A percentile compares a stretch with the other conserved stretches of the same genome.
Evolutionary conservation across 2,329 filamentous ascomycete species (phyloP).

Genomic region (Diaporthe ampelina): DNA sequence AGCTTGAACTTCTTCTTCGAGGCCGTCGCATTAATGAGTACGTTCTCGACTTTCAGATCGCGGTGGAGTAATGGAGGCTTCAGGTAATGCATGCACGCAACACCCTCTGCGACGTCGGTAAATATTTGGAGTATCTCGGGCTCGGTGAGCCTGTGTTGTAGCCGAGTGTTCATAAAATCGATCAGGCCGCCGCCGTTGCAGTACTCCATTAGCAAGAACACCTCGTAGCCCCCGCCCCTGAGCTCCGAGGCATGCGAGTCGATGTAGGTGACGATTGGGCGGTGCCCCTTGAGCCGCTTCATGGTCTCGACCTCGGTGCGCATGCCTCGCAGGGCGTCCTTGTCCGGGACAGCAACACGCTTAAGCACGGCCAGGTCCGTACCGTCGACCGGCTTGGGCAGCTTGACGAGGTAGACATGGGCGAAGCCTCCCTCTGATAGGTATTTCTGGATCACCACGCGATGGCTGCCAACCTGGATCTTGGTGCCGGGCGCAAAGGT

Average conservation of each 20-base stretch:
- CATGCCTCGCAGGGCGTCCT: constrained; percentile 94
- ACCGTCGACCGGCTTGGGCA: constrained; percentile 82
- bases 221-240: constrained; percentile 93
- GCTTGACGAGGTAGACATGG: constrained; percentile 95
- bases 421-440: constrained; percentile 98
- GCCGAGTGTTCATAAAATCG: constrained; percentile 98
- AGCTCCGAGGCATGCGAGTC: constrained; percentile 98
- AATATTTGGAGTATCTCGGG: constrained; percentile 98
- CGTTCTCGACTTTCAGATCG: constrained; percentile 98
- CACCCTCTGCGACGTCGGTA: constrained; percentile 93
- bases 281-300: constrained; percentile 98
- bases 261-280: constrained; percentile 96
- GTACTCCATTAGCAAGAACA: constrained; percentile 98
- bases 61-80: constrained; percentile 93
- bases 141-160: constrained; percentile 96
- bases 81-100: constrained; percentile 99
- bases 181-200: constrained; percentile 96
- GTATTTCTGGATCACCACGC: constrained; percentile 96
- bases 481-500: constrained; percentile 96
- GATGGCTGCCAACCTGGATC: constrained; percentile 93
- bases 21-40: constrained; percentile 82
- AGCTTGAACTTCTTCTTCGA: constrained; percentile 88
- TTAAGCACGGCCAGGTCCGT: constrained; percentile 90
- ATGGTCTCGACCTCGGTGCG: constrained; percentile 99
- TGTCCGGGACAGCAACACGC: constrained; percentile 95